Evolutionary conservation across 2,329 filamentous ascomycete genomes (phyloP).

Genomic region (Colletotrichum costaricense): DNA sequence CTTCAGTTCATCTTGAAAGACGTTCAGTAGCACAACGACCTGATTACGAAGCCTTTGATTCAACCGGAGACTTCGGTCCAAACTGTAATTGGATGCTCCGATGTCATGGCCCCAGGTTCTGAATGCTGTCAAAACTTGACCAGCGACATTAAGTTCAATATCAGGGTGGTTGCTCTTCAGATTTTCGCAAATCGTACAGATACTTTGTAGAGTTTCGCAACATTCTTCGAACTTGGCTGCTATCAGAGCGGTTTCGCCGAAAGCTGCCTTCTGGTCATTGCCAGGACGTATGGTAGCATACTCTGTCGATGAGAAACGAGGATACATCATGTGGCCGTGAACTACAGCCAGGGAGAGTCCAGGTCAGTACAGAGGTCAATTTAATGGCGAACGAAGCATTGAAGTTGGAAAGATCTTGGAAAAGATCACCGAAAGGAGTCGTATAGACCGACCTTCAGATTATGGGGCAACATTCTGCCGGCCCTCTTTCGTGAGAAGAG

Average conservation of each 20-base stretch:
- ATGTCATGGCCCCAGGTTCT: constrained; percentile 12
- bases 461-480: too few relatives aligned
- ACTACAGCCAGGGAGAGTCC: neutral
- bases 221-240: constrained; percentile 20
- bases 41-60: neutral
- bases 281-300: neutral
- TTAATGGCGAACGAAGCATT: neutral
- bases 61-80: constrained; percentile 17
- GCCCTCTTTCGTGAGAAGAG: too few relatives aligned
- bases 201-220: neutral
- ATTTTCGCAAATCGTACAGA: neutral
- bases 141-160: neutral
- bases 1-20: neutral
- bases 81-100: neutral
- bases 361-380: too few relatives aligned
- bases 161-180: neutral
- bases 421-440: neutral
- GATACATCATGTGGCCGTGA: neutral
- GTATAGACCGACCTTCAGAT: too few relatives aligned
- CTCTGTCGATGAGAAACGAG: neutral
- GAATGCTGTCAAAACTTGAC: neutral
- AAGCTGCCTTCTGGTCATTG: neutral
- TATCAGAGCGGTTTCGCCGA: neutral
- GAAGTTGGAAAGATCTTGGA: neutral
- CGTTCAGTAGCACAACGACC: neutral